A percentile compares a stretch with the other conserved stretches of the same genome.
Evolutionary conservation across 2,329 filamentous ascomycete genomes (phyloP).

Genomic region (Ophiostoma ulmi): DNA sequence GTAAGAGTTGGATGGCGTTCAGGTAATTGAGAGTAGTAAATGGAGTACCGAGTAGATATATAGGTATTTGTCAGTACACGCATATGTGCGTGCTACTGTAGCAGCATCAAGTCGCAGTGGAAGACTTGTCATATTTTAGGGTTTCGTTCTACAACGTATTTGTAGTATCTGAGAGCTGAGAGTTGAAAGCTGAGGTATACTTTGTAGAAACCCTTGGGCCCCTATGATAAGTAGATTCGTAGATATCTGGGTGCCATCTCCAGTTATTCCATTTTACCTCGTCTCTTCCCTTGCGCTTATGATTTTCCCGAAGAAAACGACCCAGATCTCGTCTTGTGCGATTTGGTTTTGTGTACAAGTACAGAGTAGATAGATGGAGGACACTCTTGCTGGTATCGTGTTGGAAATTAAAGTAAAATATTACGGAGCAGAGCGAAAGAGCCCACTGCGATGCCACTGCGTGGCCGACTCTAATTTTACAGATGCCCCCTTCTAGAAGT

Average conservation of each 20-base stretch:
- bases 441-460: background rate
- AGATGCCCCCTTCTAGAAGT: background rate
- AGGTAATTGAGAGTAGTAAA: background rate
- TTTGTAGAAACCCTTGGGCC: background rate
- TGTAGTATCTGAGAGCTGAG: background rate
- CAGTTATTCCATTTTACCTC: constrained; percentile 3
- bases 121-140: constrained; percentile 5
- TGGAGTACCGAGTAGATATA: background rate
- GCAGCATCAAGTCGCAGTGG: background rate
- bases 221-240: background rate
- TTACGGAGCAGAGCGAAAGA: background rate
- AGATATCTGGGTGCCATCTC: background rate
- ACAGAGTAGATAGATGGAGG: no score
- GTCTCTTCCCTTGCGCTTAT: constrained; percentile 9
- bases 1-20: no score
- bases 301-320: constrained; percentile 12
- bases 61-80: background rate
- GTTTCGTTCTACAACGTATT: background rate
- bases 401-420: background rate
- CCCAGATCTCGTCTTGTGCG: background rate
- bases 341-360: background rate
- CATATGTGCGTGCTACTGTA: constrained; percentile 1
- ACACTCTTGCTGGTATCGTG: background rate
- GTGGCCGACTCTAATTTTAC: background rate
- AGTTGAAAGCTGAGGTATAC: background rate